A percentile compares a stretch with the other conserved stretches of the same genome.
Evolutionary conservation across 768 basidiomycete species (phyloP).

Genomic region (Trametes maxima): DNA sequence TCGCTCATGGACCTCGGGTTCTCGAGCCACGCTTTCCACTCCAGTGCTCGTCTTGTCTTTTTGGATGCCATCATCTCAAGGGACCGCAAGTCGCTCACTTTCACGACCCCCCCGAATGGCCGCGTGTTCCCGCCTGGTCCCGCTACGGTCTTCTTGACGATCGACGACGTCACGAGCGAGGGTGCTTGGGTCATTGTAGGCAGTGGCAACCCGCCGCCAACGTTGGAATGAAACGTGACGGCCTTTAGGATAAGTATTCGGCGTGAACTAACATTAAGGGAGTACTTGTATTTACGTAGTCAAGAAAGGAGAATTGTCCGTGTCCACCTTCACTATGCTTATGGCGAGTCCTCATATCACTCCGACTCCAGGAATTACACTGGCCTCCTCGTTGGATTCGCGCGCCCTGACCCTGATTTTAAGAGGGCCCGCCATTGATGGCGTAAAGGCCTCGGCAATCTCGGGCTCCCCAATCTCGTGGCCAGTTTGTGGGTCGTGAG

Average conservation of each 20-base stretch:
- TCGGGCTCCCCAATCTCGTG: too few relatives aligned
- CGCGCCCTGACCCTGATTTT: too few relatives aligned
- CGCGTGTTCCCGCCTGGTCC: constrained; percentile 80
- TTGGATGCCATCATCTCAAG: constrained; percentile 50
- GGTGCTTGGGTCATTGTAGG: constrained; percentile 72
- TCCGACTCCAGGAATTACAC: too few relatives aligned
- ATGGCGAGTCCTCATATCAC: too few relatives aligned
- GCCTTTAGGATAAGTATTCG: neutral
- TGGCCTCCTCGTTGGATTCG: too few relatives aligned
- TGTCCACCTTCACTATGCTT: too few relatives aligned
- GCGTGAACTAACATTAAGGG: too few relatives aligned
- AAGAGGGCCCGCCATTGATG: too few relatives aligned
- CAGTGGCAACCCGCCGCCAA: constrained; percentile 58
- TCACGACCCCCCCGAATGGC: constrained; percentile 64
- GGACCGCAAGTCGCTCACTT: constrained; percentile 50
- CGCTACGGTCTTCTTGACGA: constrained; percentile 69
- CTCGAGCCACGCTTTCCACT: constrained; percentile 76
- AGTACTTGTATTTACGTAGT: neutral
- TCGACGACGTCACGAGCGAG: constrained; percentile 62
- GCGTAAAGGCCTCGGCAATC: too few relatives aligned
- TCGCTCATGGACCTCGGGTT: constrained; percentile 80
- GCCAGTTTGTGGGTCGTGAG: too few relatives aligned
- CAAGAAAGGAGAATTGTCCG: too few relatives aligned
- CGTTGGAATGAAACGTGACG: constrained; percentile 42
- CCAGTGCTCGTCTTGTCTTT: constrained; percentile 76